Base-by-base conservation (phyloP, 768 basidiomycete species). In the Phanerodontia chrysosporium region DNA sequence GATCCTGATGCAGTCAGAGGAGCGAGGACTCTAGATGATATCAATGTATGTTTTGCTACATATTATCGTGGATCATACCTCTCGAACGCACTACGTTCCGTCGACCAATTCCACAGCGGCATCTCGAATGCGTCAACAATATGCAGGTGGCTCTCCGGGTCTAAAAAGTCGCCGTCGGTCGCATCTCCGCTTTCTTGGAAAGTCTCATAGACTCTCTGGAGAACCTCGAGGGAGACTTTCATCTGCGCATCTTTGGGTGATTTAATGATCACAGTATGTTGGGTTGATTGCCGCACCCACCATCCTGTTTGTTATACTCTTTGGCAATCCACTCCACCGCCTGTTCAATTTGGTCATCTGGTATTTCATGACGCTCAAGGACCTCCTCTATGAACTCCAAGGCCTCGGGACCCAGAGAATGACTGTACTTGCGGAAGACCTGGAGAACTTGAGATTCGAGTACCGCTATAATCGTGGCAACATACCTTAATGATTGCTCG, bases 121-220 rank as follows among this genome's bases (percentile, higher is more conserved):
- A 98, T 98, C 53, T 96, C 94, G 66, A 94, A 96, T 10, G 96
- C 88, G 70, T 96, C 85, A 29, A 98, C 77, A 63, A 98, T 77
- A 66, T 85, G 84, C 28, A 98, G 73, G 69, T 97, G 90, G 44
- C 80, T 85, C 30, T 92, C 87, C 6, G 90, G 86, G 64, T 95
- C 92, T 25, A 94, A 77, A 8, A 81, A 70, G 45, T 90, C 87
- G 42, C 82, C 82, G 63, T 85, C 83, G 36, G 74, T 68, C 36
- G 72, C 73, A 44, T 65, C 67, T 8, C 77, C 71, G 16, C 86
- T 82, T 55, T 84, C 83, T 69, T 91, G 88, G 58, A 93, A 78
- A 1, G 79, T 72, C 51, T 89, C 86, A 60, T 93, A 92, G 8
- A 92, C 90, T 65, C 90, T 77, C 64, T 77, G 78, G 10, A 93